Base-by-base conservation (phyloP, 495 filamentous ascomycete genomes). In the Ramalina intermedia region DNA sequence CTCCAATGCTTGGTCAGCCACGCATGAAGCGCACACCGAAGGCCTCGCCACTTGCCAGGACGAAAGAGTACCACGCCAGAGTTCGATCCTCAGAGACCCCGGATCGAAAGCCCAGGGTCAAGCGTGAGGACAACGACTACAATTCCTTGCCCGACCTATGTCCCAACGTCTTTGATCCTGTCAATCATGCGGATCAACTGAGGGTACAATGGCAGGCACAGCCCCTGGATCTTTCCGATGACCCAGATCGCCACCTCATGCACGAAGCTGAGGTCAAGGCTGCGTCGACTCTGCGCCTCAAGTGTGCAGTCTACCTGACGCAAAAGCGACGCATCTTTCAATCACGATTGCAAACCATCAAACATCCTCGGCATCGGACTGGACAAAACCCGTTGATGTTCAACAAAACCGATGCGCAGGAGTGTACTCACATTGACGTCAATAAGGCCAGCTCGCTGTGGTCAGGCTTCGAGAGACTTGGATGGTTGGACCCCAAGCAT, bases 401-500 rank as follows among this genome's bases (percentile, higher is more conserved):
- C 60, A 75, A 86, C 53, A 98, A 96, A 77, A 96, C 91, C n/a
- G 85, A 95, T 62, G 85, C 87, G 29, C 91, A 98, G 64, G 86
- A 94, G 63, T 87, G 87, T 23, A 94, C 87, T 76, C 93, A 93
- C 71, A 95, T 96, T 52, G 91, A 98, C 62, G 91, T 96, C 63
- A 96, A 96, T 70, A 98, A 98, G 73, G 88, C 91, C 24, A 94
- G 86, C 57, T 93, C 91, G 63, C 74, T 98, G 45, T 95, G 87
- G 87, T 80, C 81, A 38, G 87, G 87, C 24, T 98, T 85, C 60
- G 84, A 96, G 18, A 81, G 80, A 44, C 85, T 94, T 43, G 87
- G 87, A 47, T 95, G 89, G 87, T 82, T 96, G 56, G 72, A 85
- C 29, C 66, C 69, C 12, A 63, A 75, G 39, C 75, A 70, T 66